phyloP scores from a whole-genome alignment of 495 filamentous ascomycete genomes.

The Neurospora sp. region DNA sequence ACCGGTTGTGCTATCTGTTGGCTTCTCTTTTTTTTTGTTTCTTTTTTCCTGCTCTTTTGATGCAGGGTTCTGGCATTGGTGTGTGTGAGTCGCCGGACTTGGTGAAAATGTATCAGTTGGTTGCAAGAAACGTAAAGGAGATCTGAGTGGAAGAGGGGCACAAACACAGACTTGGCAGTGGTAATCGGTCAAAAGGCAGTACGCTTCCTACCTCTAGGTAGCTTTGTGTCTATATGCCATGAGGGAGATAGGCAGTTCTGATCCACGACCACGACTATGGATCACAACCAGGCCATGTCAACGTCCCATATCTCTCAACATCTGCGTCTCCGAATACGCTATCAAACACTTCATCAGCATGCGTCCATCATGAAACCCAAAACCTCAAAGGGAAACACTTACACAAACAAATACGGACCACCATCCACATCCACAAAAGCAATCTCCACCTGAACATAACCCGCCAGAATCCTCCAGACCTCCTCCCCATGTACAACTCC shows the following conservation, averaged over 20 bases:
- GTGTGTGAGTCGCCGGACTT: background rate
- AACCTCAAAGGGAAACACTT: too few species aligned
- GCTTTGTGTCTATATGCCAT: too few species aligned
- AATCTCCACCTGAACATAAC: constrained; percentile 35
- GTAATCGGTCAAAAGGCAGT: too few species aligned
- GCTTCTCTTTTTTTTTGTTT: background rate
- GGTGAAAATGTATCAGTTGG: too few species aligned
- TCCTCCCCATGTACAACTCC: background rate
- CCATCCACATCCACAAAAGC: constrained; percentile 75
- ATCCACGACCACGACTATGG: background rate
- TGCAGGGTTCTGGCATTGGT: background rate
- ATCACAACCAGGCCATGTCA: background rate
- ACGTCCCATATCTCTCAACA: background rate
- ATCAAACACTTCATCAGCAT: background rate
- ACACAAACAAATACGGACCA: constrained; percentile 95
- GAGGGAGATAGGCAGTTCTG: background rate
- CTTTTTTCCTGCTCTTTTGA: background rate
- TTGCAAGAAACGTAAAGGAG: too few species aligned
- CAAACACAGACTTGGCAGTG: too few species aligned
- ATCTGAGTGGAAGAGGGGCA: too few species aligned
- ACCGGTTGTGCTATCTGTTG: background rate
- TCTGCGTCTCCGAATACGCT: background rate
- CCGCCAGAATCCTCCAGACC: background rate
- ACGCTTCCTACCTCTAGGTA: too few species aligned
- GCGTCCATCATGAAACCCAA: background rate